Base-by-base conservation (phyloP, 768 basidiomycete genomes). In the Hirschioporus abietinus region DNA sequence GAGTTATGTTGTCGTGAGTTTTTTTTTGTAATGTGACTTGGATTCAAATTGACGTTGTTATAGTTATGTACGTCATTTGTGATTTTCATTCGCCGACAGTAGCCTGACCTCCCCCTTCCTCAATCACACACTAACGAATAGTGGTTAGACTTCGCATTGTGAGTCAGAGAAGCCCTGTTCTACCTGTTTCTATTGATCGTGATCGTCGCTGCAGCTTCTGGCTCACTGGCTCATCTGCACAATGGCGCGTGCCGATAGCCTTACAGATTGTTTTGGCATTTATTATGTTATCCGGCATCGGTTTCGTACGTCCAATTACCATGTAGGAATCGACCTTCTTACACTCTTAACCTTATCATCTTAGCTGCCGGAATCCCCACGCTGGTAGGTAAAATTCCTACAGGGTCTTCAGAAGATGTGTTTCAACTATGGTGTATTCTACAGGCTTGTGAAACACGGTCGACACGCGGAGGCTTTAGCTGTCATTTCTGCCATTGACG, bases 141-240 rank as follows among this genome's bases (percentile, higher is more conserved):
- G 83, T 88, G 88, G 88, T 77, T 88, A 68, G 86, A 87, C 70
- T 86, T 89, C 64, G 86, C 84, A 24, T 75, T 87, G 84, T 86
- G 74, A 35, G 81, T 74, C 27, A n/a, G 60, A n/a, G 35, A 15
- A 30, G 64, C 7, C 52, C 26, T 42, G 64, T 69, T 12, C 68
- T 35, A 15, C 20, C 63, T n/a, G n/a, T 58, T 7, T 64, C 27
- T 58, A 34, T 0, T 42, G 60, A 35, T 26, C 26, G 8, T 26
- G 0, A 65, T 20, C 15, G 12, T 15, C 42, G 12, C 20, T 52
- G 18, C 30, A 86, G 84, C 34, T 86, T 82, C 74, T 88, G 81
- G 83, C 78, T 78, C 7, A 77, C 76, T 57, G 77, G 72, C 9
- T 83, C 83, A 5, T 83, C 84, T 26, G 82, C 83, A 0, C 84